Evolutionary conservation across 2,329 filamentous ascomycete genomes (phyloP).

Genomic region (Curvularia spicifera): DNA sequence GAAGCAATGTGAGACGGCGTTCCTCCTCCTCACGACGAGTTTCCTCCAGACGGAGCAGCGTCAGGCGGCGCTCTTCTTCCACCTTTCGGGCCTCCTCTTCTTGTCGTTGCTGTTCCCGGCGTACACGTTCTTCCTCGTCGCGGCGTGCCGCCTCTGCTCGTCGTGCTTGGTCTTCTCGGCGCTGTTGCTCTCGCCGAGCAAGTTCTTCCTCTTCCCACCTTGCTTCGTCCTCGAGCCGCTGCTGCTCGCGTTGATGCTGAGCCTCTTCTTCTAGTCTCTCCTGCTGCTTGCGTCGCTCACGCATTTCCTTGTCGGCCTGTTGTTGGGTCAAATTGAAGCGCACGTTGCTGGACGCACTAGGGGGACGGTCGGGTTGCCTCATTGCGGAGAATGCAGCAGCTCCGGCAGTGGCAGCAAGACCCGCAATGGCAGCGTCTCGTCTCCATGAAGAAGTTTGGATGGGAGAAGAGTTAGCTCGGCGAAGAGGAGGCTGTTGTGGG

Average conservation of each 20-base stretch:
- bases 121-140: constrained; percentile 29
- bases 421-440: constrained; percentile 54
- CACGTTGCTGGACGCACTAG: constrained; percentile 55
- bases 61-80: constrained; percentile 5
- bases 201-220: constrained; percentile 26
- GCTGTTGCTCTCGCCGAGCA: constrained; percentile 29
- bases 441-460: constrained; percentile 49
- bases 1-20: constrained; percentile 17
- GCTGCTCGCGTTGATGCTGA: constrained; percentile 28
- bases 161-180: constrained; percentile 30
- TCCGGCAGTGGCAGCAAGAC: constrained; percentile 52
- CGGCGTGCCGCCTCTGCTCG: constrained; percentile 23
- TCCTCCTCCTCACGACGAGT: constrained; percentile 34
- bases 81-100: constrained; percentile 8
- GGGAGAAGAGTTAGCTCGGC: constrained; percentile 57
- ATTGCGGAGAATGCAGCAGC: constrained; percentile 49
- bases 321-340: constrained; percentile 65
- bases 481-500: constrained; percentile 34
- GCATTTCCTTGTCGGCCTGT: constrained; percentile 58
- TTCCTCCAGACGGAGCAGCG: constrained; percentile 27
- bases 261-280: constrained; percentile 37
- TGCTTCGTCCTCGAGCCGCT: constrained; percentile 27
- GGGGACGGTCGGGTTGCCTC: constrained; percentile 24
- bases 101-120: constrained; percentile 5
- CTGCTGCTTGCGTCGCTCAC: constrained; percentile 46